These are phyloP conservation scores for Trametes sanguinea DNA, from an alignment of 768 basidiomycete genomes.

Conservation along the genomic window DNA sequence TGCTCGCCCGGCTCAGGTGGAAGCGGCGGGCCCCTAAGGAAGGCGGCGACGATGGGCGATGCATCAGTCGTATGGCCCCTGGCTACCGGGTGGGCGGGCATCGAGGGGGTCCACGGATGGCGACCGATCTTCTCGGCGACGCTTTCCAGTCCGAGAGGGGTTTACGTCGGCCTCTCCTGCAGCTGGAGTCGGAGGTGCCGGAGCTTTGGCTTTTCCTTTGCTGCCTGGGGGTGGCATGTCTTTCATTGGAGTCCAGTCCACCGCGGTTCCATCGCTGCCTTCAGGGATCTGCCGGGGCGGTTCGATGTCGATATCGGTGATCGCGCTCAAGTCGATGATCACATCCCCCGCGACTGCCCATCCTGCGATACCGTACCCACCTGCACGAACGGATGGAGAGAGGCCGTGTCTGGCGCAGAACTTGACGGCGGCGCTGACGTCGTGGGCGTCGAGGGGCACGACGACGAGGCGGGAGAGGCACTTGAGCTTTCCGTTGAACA, in stretches of 20 bases:
- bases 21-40: slow-evolving; percentile 47
- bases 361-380: slow-evolving; percentile 89
- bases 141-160: slow-evolving; percentile 34
- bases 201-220: slow-evolving; percentile 53
- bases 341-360: slow-evolving; percentile 88
- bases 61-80: slow-evolving; percentile 51
- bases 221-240: slow-evolving; percentile 52
- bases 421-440: slow-evolving; percentile 75
- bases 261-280: slow-evolving; percentile 11
- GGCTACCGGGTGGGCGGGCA: background rate
- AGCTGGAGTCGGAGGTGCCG: background rate
- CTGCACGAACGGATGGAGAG: slow-evolving; percentile 82
- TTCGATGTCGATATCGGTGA: slow-evolving; percentile 72
- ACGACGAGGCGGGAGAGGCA: slow-evolving; percentile 40
- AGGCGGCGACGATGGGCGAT: slow-evolving; percentile 51
- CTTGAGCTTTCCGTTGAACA: slow-evolving; percentile 34
- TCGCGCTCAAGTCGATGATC: slow-evolving; percentile 74
- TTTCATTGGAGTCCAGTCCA: slow-evolving; percentile 60
- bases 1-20: slow-evolving; percentile 31
- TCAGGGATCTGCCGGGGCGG: slow-evolving; percentile 38
- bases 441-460: slow-evolving; percentile 75
- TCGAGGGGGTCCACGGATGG: slow-evolving; percentile 12
- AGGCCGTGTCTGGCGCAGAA: slow-evolving; percentile 75
- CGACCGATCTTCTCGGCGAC: slow-evolving; percentile 51
- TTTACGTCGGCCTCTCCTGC: slow-evolving; percentile 28